Evolutionary conservation across 108 stramenopile species (phyloP).

Genomic region (Fragilariopsis cylindrus): DNA sequence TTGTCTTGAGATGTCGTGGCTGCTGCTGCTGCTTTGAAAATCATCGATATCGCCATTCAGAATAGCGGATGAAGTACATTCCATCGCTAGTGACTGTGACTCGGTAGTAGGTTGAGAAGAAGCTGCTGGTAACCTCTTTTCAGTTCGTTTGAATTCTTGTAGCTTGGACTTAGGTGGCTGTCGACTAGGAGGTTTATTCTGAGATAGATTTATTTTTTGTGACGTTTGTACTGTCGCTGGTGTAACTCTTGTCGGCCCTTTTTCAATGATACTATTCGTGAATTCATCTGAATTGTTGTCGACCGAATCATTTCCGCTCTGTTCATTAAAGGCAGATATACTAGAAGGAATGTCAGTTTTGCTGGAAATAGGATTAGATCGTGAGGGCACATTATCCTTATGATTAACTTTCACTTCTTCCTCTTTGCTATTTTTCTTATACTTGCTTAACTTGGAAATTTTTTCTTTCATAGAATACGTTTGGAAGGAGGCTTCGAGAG

Average conservation of each 20-base stretch:
- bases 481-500: not conserved
- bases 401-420: not conserved
- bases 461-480: not conserved
- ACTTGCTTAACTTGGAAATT: not conserved
- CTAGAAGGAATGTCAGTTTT: not conserved
- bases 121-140: slow-evolving; percentile 64
- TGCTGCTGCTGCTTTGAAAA: not conserved
- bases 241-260: not conserved
- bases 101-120: slow-evolving; percentile 35
- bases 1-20: slow-evolving; percentile 43
- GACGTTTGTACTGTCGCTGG: slow-evolving; percentile 5
- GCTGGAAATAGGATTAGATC: not conserved
- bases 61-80: slow-evolving; percentile 5
- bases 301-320: not conserved
- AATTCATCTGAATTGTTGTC: not conserved
- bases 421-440: slow-evolving; percentile 3
- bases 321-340: not conserved
- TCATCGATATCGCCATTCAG: not conserved
- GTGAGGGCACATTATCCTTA: not conserved
- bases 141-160: slow-evolving; percentile 43
- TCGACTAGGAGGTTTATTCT: slow-evolving; percentile 7
- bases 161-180: slow-evolving; percentile 35
- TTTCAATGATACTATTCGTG: not conserved
- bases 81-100: slow-evolving; percentile 19
- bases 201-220: not conserved